Evolutionary conservation across 345 rosid genomes (phyloP).

Genomic region (Hirschfeldia incana): DNA sequence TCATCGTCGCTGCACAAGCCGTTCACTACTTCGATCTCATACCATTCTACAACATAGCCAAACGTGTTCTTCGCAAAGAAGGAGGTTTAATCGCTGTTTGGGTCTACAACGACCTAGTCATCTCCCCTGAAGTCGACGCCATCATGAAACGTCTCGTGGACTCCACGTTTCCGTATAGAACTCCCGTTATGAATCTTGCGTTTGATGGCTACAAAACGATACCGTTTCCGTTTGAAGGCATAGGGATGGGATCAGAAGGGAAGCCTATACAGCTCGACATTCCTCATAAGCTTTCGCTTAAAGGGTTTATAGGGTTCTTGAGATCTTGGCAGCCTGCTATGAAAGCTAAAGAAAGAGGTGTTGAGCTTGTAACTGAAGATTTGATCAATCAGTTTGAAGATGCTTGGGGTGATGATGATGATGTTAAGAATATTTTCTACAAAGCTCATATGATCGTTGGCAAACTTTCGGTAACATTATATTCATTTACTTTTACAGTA

Average conservation of each 20-base stretch:
- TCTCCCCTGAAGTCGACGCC: slow-evolving; percentile 38
- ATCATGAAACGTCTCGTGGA: slow-evolving; percentile 38
- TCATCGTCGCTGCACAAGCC: slow-evolving; percentile 39
- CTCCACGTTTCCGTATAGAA: slow-evolving; percentile 32
- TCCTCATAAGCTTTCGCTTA: slow-evolving; percentile 40
- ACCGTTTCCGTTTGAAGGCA: slow-evolving; percentile 37
- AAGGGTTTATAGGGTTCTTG: slow-evolving; percentile 40
- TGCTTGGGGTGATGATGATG: slow-evolving; percentile 44
- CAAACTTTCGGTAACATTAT: slow-evolving; percentile 26
- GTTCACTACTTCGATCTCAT: slow-evolving; percentile 37
- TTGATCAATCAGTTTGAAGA: slow-evolving; percentile 31
- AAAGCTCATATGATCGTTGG: slow-evolving; percentile 43
- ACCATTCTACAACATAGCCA: slow-evolving; percentile 36
- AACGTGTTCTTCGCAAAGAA: slow-evolving; percentile 36
- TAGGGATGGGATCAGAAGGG: slow-evolving; percentile 39
- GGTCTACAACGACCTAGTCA: slow-evolving; percentile 33
- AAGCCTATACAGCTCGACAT: slow-evolving; percentile 35
- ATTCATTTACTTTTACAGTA: not conserved
- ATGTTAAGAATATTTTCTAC: slow-evolving; percentile 33
- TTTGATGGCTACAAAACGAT: slow-evolving; percentile 35
- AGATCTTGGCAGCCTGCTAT: slow-evolving; percentile 38
- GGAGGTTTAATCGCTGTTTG: slow-evolving; percentile 38
- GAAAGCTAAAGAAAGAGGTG: slow-evolving; percentile 41
- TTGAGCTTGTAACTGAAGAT: slow-evolving; percentile 36
- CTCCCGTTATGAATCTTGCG: slow-evolving; percentile 36